Evolutionary conservation across 306 rosid genomes (phyloP), one percentile per base, ranked within the genome.

Genomic region (Cucumis melo): DNA sequence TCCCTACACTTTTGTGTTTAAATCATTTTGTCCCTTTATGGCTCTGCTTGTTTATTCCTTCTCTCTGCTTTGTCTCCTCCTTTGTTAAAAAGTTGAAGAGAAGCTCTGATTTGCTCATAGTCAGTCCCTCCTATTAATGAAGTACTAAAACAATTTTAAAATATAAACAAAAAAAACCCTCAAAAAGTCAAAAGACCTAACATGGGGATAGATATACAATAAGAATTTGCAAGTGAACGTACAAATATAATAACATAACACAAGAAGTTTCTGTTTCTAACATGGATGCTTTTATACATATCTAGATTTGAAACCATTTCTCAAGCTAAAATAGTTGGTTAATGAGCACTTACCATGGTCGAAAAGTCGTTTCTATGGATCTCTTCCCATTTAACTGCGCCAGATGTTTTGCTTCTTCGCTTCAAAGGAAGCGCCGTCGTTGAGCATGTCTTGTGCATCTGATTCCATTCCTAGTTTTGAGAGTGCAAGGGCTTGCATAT

Each of bases 391-490:
- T 76, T 65, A 91, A 54, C 88, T 80, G 0, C 96, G 93, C 98
- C 98, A 91, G 75, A 89, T 90, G 79, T 87, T 93, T 44, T 91
- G 87, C 44, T 89, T 86, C 89, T 90, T 93, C 0, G 86, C 87
- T 82, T 93, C 98, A 24, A 93, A 91, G 76, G 91, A 71, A 8
- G 91, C 93, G 10, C 97, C 98, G 23, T 93, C 97, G 58, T 88
- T 88, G 62, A 93, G 94, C 98, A 93, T 93, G 87, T 93, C 98
- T 76, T 87, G 96, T 8, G 97, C 96, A 78, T 93, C 98, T 7
- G 97, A 88, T 80, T 91, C 97, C 98, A 93, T 93, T 83, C 98
- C 97, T 20, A 93, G 91, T 91, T 88, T 93, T 0, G 97, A 90
- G 75, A 93, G 93, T 5, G 98, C 94, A 60, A 91, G 96, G 38